phyloP scores from a whole-genome alignment of 139 green algal genomes.

The Monoraphidium neglectum region DNA sequence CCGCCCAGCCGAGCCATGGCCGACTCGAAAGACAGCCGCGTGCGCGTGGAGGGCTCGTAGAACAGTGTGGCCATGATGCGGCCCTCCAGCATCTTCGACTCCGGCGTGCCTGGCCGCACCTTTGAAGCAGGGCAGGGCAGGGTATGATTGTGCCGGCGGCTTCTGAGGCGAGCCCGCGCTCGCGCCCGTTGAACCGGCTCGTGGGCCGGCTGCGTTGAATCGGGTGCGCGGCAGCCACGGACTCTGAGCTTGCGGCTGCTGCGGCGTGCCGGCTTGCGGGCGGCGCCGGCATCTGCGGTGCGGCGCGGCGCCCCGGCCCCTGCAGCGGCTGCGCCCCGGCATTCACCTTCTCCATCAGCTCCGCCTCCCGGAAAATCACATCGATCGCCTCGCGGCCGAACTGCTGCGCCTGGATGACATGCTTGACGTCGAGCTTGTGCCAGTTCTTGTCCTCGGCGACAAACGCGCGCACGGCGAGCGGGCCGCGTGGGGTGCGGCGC shows the following conservation, averaged over 20 bases:
- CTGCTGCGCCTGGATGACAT: slow-evolving; percentile 84
- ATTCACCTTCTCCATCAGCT: slow-evolving; percentile 75
- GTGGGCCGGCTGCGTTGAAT: too few relatives aligned
- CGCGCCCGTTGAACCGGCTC: too few relatives aligned
- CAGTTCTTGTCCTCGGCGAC: slow-evolving; percentile 14
- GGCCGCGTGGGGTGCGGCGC: neutral
- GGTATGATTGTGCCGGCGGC: too few relatives aligned
- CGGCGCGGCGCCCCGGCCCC: too few relatives aligned
- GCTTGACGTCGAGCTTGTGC: slow-evolving; percentile 47
- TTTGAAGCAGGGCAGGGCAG: neutral
- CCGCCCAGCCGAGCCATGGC: slow-evolving; percentile 95
- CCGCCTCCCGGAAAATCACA: slow-evolving; percentile 85
- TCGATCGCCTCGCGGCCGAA: slow-evolving; percentile 84
- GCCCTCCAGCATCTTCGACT: slow-evolving; percentile 76
- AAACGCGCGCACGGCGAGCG: neutral
- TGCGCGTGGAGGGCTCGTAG: slow-evolving; percentile 99
- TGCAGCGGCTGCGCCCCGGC: neutral
- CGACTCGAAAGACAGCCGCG: slow-evolving; percentile 95
- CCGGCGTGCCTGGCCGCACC: slow-evolving; percentile 60
- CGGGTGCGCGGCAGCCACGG: too few relatives aligned
- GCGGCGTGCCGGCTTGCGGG: too few relatives aligned
- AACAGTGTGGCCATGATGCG: slow-evolving; percentile 98
- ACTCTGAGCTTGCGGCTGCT: too few relatives aligned
- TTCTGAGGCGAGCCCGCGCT: neutral
- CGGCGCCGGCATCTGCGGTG: too few relatives aligned